Evolutionary conservation across 768 basidiomycete species (phyloP).

Genomic region (Leccinellum luteum): DNA sequence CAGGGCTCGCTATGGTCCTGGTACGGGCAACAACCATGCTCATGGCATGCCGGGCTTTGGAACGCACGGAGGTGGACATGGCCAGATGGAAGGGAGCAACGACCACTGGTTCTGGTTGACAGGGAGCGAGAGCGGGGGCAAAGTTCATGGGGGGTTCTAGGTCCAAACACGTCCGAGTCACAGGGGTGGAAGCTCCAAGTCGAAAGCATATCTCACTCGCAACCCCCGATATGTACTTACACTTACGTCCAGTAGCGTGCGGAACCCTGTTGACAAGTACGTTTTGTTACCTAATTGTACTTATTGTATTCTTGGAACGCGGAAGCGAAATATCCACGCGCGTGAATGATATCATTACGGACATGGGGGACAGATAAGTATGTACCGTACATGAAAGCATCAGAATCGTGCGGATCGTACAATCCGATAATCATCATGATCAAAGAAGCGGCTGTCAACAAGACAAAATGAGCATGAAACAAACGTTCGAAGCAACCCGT

Average conservation of each 20-base stretch:
- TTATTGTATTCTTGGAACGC: background rate
- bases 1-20: slow-evolving; percentile 11
- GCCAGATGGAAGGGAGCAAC: slow-evolving; percentile 16
- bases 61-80: slow-evolving; percentile 14
- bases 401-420: background rate
- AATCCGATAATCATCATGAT: background rate
- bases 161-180: too few species aligned
- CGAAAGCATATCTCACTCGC: background rate
- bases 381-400: background rate
- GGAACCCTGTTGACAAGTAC: background rate
- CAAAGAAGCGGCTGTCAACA: background rate
- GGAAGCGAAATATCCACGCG: background rate
- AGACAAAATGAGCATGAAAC: background rate
- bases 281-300: background rate
- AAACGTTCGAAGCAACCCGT: background rate
- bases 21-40: slow-evolving; percentile 9
- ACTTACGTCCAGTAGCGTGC: background rate
- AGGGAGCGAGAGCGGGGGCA: slow-evolving; percentile 10
- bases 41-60: slow-evolving; percentile 18
- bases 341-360: background rate
- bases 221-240: background rate
- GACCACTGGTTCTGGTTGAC: slow-evolving; percentile 27
- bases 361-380: background rate
- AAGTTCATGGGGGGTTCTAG: background rate
- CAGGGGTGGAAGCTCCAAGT: background rate